phyloP scores from a whole-genome alignment of 1,284 basidiomycete species.

The Fistulina hepatica region DNA sequence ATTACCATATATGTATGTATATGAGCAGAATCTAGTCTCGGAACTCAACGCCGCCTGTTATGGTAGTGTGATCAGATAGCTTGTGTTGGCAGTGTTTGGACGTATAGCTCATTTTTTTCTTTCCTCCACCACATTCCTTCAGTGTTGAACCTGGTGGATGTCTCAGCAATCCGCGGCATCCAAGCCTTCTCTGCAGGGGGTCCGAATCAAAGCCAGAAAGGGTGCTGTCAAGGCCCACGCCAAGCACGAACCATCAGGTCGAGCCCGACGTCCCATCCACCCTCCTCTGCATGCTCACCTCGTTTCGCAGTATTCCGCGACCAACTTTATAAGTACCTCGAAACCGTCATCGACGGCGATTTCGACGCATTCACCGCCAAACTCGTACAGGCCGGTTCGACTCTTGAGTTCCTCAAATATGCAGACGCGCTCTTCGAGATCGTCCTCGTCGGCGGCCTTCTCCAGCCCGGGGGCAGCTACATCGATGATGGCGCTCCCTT shows the following conservation, averaged over 20 bases:
- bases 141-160: conserved; percentile 55
- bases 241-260: conserved; percentile 77
- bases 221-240: conserved; percentile 79
- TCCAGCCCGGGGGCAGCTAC: conserved; percentile 91
- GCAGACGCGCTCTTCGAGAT: conserved; percentile 92
- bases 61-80: no score
- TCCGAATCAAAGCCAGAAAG: conserved; percentile 82
- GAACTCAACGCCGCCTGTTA: conserved; percentile 7
- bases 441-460: conserved; percentile 85
- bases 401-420: conserved; percentile 93
- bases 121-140: conserved; percentile 16
- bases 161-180: conserved; percentile 71
- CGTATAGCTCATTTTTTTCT: conserved; percentile 15
- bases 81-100: no score
- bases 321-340: conserved; percentile 88
- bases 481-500: conserved; percentile 77
- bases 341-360: conserved; percentile 73
- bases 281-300: conserved; percentile 12
- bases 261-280: conserved; percentile 12
- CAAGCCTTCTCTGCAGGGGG: conserved; percentile 81
- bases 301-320: conserved; percentile 76
- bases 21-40: neutral
- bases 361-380: conserved; percentile 79
- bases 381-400: conserved; percentile 82
- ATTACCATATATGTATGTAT: neutral